Base-by-base conservation (phyloP, 1,284 basidiomycete genomes). In the Puccinia hordei region DNA sequence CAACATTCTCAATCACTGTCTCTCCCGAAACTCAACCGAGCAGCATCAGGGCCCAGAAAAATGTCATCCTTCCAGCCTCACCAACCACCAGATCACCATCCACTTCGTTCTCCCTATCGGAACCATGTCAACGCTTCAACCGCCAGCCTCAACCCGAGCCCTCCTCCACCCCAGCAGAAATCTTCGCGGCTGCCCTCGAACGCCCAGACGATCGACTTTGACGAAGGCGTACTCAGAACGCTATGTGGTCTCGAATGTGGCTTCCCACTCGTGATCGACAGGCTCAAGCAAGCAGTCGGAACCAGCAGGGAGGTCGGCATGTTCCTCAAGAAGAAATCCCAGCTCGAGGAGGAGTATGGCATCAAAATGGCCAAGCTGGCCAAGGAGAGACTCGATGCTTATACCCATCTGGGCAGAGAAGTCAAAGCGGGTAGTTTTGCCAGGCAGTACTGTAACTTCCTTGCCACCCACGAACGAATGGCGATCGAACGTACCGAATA, bases 331-430 rank as follows among this genome's bases (percentile, higher is more conserved):
- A 79, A 79, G 46, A 69, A 55, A 61, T 46, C 66, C 4, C 66
- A 69, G 27, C 33, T 79, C 13, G 76, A 79, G 22, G 76, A 79
- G 41, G 76, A 79, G 41, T 79, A 79, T 33, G 76, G 66, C 10
- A 44, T 35, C 53, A 69, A 79, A 51, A 13, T 79, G 5, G 41
- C 66, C 13, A 59, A 71, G 63, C 68, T 79, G 6, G 51, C 55
- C 38, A 79, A 71, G 35, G 55, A 61, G 24, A 79, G 66, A 46
- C 49, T 71, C 22, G 76, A 79, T 22, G 55, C 55, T 59, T 79
- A 79, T 79, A 79, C 55, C 49, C 76, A 79, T 72, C 51, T 66
- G 27, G 76, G 76, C 44, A 68, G 66, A 12, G 76, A 79, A 72
- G 65, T 79, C 22, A 79, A 79, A 35, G 51, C 76, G 30, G 76